Percentiles rank a stretch among this genome's conserved stretches.
Evolutionary conservation across 2,329 filamentous ascomycete genomes (phyloP).

Genomic region (Gnomoniopsis sp.): DNA sequence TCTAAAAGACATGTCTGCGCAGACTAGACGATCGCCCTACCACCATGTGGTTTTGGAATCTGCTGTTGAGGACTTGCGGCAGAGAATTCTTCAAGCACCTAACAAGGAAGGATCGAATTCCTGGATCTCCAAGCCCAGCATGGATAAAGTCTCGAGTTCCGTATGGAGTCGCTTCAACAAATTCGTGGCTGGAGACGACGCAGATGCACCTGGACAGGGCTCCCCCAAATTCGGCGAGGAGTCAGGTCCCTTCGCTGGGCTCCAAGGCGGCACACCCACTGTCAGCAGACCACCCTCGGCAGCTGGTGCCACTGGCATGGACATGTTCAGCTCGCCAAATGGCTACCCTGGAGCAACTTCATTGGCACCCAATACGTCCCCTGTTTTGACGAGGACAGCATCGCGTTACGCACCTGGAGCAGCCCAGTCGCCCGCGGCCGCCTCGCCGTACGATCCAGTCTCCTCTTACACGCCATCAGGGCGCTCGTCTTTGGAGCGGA

Average conservation of each 20-base stretch:
- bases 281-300: constrained; percentile 71
- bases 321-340: constrained; percentile 62
- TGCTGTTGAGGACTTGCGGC: constrained; percentile 78
- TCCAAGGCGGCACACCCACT: constrained; percentile 72
- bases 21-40: constrained; percentile 82
- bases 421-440: constrained; percentile 25
- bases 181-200: constrained; percentile 90
- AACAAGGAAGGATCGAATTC: constrained; percentile 71
- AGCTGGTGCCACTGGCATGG: constrained; percentile 61
- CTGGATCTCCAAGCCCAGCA: constrained; percentile 92
- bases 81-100: constrained; percentile 79
- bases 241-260: constrained; percentile 76
- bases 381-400: constrained; percentile 39
- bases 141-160: constrained; percentile 90
- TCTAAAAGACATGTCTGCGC: constrained; percentile 68
- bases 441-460: constrained; percentile 26
- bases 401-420: constrained; percentile 49
- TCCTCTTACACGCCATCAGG: constrained; percentile 29
- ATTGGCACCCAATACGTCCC: constrained; percentile 28
- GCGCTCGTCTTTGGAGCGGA: constrained; percentile 42
- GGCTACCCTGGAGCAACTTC: constrained; percentile 30
- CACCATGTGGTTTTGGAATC: constrained; percentile 73
- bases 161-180: constrained; percentile 94
- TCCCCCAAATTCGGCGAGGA: constrained; percentile 58
- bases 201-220: constrained; percentile 58